phyloP scores from a whole-genome alignment of 306 rosid species.

The Crataegus laevigata region DNA sequence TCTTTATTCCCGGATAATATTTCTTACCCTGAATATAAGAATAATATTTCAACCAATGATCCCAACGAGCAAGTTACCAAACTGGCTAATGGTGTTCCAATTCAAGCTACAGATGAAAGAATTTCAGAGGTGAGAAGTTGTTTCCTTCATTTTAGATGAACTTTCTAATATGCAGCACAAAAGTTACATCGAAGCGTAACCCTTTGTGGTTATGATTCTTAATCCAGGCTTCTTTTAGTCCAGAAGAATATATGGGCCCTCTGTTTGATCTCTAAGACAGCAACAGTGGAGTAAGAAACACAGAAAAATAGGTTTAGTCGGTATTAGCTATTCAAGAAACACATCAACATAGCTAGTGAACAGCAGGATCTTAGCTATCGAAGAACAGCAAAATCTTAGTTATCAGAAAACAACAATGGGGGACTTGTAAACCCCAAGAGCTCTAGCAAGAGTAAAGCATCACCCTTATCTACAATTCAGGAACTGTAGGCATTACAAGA shows the following conservation, averaged over 20 bases:
- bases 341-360: background rate
- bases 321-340: background rate
- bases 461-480: background rate
- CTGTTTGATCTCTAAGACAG: no score
- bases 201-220: slow-evolving; percentile 8
- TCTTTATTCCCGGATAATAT: background rate
- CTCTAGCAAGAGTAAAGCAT: background rate
- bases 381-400: no score
- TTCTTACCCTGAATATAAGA: background rate
- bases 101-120: background rate
- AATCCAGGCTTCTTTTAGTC: slow-evolving; percentile 7
- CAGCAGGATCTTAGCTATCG: background rate
- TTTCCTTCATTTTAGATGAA: background rate
- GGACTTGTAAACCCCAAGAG: background rate
- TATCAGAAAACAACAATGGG: background rate
- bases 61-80: background rate
- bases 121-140: slow-evolving; percentile 28
- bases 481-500: no score
- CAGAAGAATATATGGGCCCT: background rate
- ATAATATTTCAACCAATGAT: background rate
- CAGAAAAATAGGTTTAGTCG: background rate
- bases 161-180: background rate
- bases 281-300: no score
- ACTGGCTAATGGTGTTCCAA: background rate
- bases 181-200: background rate